A percentile compares a stretch with the other conserved stretches of the same genome.
Conservation (phyloP, 2,329 filamentous ascomycete species). For the Pseudogymnoascus sp. region DNA sequence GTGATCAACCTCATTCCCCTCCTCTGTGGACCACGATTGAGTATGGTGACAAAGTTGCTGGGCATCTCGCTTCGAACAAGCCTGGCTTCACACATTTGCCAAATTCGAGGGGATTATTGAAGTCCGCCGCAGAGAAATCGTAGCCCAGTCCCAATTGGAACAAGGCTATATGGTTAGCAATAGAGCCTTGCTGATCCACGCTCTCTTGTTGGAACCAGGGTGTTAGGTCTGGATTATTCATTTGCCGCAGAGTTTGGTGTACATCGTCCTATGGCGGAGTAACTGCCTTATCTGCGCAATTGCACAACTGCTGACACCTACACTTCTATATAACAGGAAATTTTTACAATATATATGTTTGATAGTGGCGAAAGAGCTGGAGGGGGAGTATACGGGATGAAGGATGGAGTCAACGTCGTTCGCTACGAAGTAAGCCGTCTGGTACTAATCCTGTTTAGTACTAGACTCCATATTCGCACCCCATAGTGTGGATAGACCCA, state of each 20-base stretch:
- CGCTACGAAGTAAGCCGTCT: not conserved
- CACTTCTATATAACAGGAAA: not conserved
- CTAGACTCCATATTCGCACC: not conserved
- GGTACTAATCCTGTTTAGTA: not conserved
- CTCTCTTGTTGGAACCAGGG: not conserved
- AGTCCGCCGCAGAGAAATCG: not conserved
- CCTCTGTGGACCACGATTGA: constrained; percentile 9
- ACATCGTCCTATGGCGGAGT: not conserved
- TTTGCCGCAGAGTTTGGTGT: not conserved
- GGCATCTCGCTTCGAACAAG: constrained; percentile 12
- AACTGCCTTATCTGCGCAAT: not conserved
- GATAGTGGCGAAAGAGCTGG: not conserved
- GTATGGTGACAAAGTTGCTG: constrained; percentile 10
- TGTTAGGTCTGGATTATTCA: not conserved
- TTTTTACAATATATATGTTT: not conserved
- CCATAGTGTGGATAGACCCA: not conserved
- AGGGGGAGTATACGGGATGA: not conserved
- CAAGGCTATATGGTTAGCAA: not conserved
- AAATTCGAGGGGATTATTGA: not conserved
- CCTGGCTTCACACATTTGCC: not conserved
- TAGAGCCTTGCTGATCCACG: not conserved
- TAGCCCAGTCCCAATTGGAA: not conserved
- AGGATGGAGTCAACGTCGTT: not conserved
- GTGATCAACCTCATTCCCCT: constrained; percentile 16
- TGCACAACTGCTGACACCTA: not conserved